A percentile compares a stretch with the other conserved stretches of the same genome.
Conservation (phyloP, 768 basidiomycete species). For the Tricholomella constricta region DNA sequence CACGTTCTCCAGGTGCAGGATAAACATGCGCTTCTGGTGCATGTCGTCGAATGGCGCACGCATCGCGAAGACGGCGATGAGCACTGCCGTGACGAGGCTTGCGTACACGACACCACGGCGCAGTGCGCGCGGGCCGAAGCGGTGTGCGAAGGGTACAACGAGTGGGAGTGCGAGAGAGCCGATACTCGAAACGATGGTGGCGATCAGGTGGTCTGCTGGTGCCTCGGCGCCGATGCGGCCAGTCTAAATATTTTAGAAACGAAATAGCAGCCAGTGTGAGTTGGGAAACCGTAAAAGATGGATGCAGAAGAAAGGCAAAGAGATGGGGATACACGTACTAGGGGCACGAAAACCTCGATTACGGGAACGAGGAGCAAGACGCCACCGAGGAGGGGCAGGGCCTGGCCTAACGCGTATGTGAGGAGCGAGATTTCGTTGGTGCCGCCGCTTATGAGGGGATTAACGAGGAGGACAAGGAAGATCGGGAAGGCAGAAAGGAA, state of each 20-base stretch:
- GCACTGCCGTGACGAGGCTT: constrained; percentile 44
- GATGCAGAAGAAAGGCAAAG: not conserved
- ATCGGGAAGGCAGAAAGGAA: constrained; percentile 64
- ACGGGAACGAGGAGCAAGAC: constrained; percentile 59
- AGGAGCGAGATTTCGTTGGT: constrained; percentile 49
- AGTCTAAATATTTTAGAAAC: no score
- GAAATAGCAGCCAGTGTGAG: not conserved
- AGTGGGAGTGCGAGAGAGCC: constrained; percentile 63
- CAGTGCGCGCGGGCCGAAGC: constrained; percentile 51
- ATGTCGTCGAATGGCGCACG: constrained; percentile 71
- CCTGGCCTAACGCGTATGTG: constrained; percentile 65
- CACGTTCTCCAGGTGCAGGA: constrained; percentile 87
- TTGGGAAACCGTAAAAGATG: not conserved
- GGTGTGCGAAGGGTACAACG: constrained; percentile 69
- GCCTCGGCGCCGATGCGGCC: constrained; percentile 82
- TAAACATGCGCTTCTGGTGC: constrained; percentile 88
- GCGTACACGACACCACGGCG: constrained; percentile 44
- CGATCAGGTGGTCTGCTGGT: constrained; percentile 88
- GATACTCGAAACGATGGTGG: constrained; percentile 65
- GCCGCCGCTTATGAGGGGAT: constrained; percentile 37
- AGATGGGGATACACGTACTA: constrained; percentile 46
- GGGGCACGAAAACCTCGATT: constrained; percentile 87
- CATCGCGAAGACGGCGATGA: constrained; percentile 63
- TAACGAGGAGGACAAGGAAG: constrained; percentile 55
- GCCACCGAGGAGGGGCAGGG: constrained; percentile 57